Conservation (phyloP, 2,329 filamentous ascomycete species). For the Rosellinia necatrix region DNA sequence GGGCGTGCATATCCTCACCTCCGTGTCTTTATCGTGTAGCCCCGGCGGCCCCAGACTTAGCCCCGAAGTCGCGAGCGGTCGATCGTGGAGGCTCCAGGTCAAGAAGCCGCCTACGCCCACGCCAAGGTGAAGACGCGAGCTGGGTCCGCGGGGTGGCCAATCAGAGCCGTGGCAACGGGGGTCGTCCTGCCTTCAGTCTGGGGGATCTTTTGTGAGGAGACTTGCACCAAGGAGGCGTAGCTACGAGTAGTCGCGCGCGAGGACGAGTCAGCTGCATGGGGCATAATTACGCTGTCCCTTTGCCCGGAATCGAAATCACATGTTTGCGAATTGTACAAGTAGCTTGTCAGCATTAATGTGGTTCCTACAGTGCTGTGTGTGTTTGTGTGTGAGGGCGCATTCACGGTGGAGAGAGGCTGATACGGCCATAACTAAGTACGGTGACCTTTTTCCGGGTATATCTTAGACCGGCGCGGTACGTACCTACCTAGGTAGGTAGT, state of each 20-base stretch:
- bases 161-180: constrained; percentile 14
- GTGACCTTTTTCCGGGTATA: not conserved
- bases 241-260: constrained; percentile 20
- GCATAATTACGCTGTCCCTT: constrained; percentile 10
- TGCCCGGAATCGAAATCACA: constrained; percentile 19
- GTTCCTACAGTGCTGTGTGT: not conserved
- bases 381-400: not conserved
- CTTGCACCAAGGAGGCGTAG: constrained; percentile 27
- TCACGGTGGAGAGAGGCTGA: constrained; percentile 10
- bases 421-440: not conserved
- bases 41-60: constrained; percentile 21
- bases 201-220: not conserved
- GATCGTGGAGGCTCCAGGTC: constrained; percentile 30
- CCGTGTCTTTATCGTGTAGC: constrained; percentile 21
- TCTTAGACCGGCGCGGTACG: not conserved
- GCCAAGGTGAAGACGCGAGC: constrained; percentile 26
- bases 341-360: constrained; percentile 13
- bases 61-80: constrained; percentile 20
- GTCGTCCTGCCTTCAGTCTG: not conserved
- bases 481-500: too few relatives aligned
- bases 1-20: constrained; percentile 6
- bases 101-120: constrained; percentile 24
- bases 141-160: constrained; percentile 37
- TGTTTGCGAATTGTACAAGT: constrained; percentile 16
- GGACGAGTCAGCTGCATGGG: constrained; percentile 31